These are phyloP conservation scores for Geranomyces michiganensis DNA, from an alignment of 192 early-diverging fungal species.

Conservation along the genomic window DNA sequence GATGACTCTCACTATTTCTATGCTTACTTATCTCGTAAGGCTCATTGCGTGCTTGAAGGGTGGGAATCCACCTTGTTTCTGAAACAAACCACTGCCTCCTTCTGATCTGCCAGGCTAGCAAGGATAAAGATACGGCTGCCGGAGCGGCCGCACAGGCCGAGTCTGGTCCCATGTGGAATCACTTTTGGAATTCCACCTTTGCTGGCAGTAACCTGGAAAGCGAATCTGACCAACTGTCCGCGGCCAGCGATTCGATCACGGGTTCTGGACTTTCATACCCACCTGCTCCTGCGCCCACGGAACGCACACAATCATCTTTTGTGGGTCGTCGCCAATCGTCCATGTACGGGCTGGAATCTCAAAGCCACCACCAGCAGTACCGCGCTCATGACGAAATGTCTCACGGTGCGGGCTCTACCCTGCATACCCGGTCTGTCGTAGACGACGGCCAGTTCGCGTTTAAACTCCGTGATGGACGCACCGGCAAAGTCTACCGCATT, in stretches of 20 bases:
- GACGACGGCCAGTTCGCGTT: constrained; percentile 44
- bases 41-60: neutral
- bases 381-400: constrained; percentile 19
- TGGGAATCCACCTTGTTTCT: no score
- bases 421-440: constrained; percentile 4
- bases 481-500: constrained; percentile 49
- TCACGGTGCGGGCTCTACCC: neutral
- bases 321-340: constrained; percentile 8
- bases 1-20: constrained; percentile 50
- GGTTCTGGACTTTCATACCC: constrained; percentile 19
- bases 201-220: constrained; percentile 29
- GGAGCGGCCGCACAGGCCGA: constrained; percentile 7
- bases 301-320: neutral
- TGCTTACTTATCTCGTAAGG: constrained; percentile 50
- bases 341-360: neutral
- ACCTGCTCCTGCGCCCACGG: constrained; percentile 12
- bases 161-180: constrained; percentile 48
- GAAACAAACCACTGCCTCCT: no score
- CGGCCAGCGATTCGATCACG: constrained; percentile 29
- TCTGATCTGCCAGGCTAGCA: neutral
- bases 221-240: constrained; percentile 41
- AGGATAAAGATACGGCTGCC: neutral
- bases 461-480: constrained; percentile 46
- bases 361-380: neutral
- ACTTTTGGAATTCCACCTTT: constrained; percentile 49